These are phyloP conservation scores for Collybia sordida DNA, from an alignment of 768 basidiomycete species.

Conservation along the genomic window DNA sequence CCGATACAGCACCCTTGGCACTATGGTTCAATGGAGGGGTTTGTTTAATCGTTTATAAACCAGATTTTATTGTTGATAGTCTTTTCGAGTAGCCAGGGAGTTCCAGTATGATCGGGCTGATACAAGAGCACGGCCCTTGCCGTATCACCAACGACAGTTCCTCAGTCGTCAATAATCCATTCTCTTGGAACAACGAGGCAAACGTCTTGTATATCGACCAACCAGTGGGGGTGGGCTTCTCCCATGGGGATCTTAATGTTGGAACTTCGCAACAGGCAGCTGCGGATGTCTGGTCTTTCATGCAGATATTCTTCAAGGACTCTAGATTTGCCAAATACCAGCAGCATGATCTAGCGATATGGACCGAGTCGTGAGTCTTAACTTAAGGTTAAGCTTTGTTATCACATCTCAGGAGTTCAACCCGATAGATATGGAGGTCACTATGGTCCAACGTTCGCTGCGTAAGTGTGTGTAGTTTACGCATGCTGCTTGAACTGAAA, in stretches of 20 bases:
- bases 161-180: conserved; percentile 48
- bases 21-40: conserved; percentile 70
- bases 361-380: conserved; percentile 56
- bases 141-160: conserved; percentile 54
- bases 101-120: conserved; percentile 60
- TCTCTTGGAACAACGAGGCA: conserved; percentile 57
- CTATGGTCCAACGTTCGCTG: conserved; percentile 68
- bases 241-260: conserved; percentile 49
- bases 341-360: conserved; percentile 49
- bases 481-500: neutral
- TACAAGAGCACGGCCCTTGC: conserved; percentile 81
- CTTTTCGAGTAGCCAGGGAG: conserved; percentile 42
- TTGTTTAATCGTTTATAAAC: conserved; percentile 10
- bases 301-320: conserved; percentile 63
- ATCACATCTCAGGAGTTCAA: no score
- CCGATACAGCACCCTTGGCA: conserved; percentile 59
- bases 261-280: conserved; percentile 56
- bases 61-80: neutral
- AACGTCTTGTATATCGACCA: conserved; percentile 67
- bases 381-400: neutral
- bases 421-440: conserved; percentile 62
- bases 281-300: conserved; percentile 56
- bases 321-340: conserved; percentile 49
- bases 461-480: conserved; percentile 27
- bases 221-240: conserved; percentile 64